Evolutionary conservation across 2,329 filamentous ascomycete genomes (phyloP).

Genomic region (Fusarium equiseti): DNA sequence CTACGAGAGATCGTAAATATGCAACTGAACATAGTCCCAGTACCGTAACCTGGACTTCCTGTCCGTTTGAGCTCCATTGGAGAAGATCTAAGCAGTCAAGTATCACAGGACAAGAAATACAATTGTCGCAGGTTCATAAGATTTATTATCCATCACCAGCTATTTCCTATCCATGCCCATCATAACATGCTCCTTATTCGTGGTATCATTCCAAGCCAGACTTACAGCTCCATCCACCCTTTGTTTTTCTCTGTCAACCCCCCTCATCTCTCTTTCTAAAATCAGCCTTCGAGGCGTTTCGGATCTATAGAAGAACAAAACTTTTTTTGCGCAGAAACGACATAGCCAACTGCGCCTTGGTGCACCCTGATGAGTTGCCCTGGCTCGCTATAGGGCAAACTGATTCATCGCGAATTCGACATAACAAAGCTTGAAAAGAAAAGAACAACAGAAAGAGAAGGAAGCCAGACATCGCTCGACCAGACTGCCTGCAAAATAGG

Average conservation of each 20-base stretch:
- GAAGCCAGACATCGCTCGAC: constrained; percentile 21
- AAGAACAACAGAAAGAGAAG: constrained; percentile 4
- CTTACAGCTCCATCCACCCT: constrained; percentile 11
- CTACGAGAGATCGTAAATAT: neutral
- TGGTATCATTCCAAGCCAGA: constrained; percentile 48
- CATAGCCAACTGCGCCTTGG: constrained; percentile 13
- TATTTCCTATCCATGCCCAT: constrained; percentile 16
- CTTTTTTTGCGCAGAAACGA: constrained; percentile 9
- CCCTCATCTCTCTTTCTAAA: constrained; percentile 7
- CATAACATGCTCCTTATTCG: constrained; percentile 44
- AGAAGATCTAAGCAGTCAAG: neutral
- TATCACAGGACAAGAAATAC: neutral
- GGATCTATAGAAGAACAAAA: constrained; percentile 27
- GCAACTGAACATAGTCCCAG: neutral
- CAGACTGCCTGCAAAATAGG: neutral
- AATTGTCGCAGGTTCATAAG: constrained; percentile 4
- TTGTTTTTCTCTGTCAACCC: neutral
- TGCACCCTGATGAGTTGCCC: constrained; percentile 12
- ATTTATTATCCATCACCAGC: constrained; percentile 28
- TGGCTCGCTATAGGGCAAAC: constrained; percentile 24
- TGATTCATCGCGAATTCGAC: constrained; percentile 20
- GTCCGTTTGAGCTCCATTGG: neutral
- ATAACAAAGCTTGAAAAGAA: constrained; percentile 13
- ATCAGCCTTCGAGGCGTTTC: constrained; percentile 39
- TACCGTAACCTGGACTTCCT: neutral